Evolutionary conservation across 176 grass and related monocot genomes (phyloP).

Genomic region (Cenchrus americanus): DNA sequence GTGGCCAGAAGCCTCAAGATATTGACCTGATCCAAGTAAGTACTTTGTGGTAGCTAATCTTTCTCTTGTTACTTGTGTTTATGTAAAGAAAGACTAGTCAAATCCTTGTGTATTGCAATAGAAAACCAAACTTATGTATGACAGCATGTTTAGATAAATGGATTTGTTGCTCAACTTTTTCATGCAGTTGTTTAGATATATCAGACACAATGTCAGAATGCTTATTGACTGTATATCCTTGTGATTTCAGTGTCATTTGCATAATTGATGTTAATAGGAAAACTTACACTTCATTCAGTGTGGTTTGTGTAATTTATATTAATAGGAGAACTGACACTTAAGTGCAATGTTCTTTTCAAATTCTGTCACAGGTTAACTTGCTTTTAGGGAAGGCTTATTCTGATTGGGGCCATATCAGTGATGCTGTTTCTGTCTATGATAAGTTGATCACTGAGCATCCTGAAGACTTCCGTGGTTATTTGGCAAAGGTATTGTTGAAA

Average conservation of each 20-base stretch:
- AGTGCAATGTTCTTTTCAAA: slow-evolving; percentile 24
- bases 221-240: slow-evolving; percentile 9
- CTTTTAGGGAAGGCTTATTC: slow-evolving; percentile 94
- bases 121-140: neutral
- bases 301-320: slow-evolving; percentile 1
- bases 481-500: slow-evolving; percentile 71
- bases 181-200: neutral
- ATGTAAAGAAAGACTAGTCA: neutral
- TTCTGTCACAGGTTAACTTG: slow-evolving; percentile 67
- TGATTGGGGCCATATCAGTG: slow-evolving; percentile 81
- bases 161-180: neutral
- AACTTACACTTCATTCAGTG: neutral
- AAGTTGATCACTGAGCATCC: slow-evolving; percentile 81
- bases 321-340: neutral
- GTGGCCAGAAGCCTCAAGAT: slow-evolving; percentile 53
- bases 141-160: neutral
- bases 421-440: slow-evolving; percentile 93
- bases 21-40: slow-evolving; percentile 85
- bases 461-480: slow-evolving; percentile 92
- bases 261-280: slow-evolving; percentile 2
- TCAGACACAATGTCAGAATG: neutral
- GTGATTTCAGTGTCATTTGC: neutral
- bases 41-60: slow-evolving; percentile 19
- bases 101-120: neutral
- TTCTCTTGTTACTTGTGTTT: neutral